A percentile compares a stretch with the other conserved stretches of the same genome.
Conservation (phyloP, 1,284 basidiomycete genomes). For the Ceratobasidium sp. region DNA sequence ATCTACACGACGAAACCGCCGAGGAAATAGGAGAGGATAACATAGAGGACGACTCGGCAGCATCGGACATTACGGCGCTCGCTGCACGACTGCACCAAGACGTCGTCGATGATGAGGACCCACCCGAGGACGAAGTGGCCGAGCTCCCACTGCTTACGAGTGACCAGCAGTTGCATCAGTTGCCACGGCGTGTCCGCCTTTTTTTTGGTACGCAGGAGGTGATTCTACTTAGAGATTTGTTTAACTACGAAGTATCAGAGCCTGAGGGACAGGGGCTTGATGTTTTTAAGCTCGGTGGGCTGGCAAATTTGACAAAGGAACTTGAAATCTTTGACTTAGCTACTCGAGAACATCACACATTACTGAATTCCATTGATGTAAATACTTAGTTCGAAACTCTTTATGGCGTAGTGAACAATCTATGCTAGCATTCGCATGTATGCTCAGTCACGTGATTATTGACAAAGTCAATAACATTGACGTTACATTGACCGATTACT, state of each 20-base stretch:
- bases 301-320: constrained; percentile 12
- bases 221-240: constrained; percentile 5
- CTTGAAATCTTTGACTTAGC: constrained; percentile 14
- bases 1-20: constrained; percentile 13
- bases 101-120: constrained; percentile 15
- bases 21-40: constrained; percentile 3
- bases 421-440: no score
- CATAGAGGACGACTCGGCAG: neutral
- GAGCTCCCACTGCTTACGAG: neutral
- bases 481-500: no score
- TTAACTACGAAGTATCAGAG: neutral
- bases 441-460: no score
- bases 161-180: no score
- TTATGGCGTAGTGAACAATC: no score
- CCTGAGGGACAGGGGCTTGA: constrained; percentile 10
- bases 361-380: no score
- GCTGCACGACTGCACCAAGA: neutral
- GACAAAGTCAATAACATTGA: no score
- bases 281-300: neutral
- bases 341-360: no score
- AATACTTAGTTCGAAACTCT: no score
- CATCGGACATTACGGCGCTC: neutral
- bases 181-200: neutral
- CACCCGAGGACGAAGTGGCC: neutral
- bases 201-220: constrained; percentile 1